Percentiles rank a stretch among this genome's conserved stretches.
These are phyloP conservation scores for Globisporangium barbulae DNA, from an alignment of 352 stramenopile species.

Conservation along the genomic window DNA sequence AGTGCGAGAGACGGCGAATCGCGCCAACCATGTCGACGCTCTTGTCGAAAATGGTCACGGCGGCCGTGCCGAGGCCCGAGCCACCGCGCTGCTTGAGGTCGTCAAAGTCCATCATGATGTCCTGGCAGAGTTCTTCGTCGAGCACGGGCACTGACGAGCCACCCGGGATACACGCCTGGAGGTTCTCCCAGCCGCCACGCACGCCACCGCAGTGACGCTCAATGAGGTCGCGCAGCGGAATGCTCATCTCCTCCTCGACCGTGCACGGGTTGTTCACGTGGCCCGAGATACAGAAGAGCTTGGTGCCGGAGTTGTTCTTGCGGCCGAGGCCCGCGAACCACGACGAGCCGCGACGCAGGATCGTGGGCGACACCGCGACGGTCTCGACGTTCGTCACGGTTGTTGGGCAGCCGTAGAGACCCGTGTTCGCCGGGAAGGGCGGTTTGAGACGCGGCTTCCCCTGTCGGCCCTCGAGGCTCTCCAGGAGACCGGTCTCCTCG, in stretches of 20 bases:
- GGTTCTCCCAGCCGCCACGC: conserved; percentile 97
- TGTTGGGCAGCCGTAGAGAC: conserved; percentile 98
- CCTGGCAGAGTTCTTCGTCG: conserved; percentile 91
- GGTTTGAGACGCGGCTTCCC: conserved; percentile 98
- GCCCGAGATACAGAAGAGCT: conserved; percentile 99
- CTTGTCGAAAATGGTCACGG: conserved; percentile 99
- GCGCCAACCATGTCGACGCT: conserved; percentile 98
- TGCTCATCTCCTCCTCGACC: conserved; percentile 99
- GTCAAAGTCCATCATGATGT: conserved; percentile 99
- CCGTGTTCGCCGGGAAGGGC: conserved; percentile 98
- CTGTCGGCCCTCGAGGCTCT: conserved; percentile 97
- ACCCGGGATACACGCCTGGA: conserved; percentile 98
- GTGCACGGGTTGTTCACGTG: conserved; percentile 99
- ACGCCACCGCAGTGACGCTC: conserved; percentile 99
- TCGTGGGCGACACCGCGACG: conserved; percentile 97
- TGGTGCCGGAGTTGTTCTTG: conserved; percentile 98
- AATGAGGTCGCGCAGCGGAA: conserved; percentile 97
- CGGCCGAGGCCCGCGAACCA: conserved; percentile 98
- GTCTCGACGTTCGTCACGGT: conserved; percentile 99
- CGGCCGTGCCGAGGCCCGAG: conserved; percentile 96
- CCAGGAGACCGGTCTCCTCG: conserved; percentile 98
- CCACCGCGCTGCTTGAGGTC: conserved; percentile 94
- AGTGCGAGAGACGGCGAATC: conserved; percentile 98
- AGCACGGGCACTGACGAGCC: conserved; percentile 96
- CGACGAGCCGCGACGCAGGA: conserved; percentile 93